Base-by-base conservation (phyloP, 179 eudicot genomes). In the Beta macrorhiza region DNA sequence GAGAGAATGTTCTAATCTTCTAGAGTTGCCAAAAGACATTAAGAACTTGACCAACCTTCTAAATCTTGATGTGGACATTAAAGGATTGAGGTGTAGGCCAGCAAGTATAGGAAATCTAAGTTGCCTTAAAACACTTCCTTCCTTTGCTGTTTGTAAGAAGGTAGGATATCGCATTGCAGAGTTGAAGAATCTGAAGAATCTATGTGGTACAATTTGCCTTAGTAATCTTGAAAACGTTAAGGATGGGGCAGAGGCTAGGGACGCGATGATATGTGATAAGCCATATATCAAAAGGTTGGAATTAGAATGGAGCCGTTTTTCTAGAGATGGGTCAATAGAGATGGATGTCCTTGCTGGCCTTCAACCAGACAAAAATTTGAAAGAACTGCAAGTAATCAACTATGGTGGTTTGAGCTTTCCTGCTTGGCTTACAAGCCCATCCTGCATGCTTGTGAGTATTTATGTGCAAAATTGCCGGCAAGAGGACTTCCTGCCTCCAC, bases 81-180 rank as follows among this genome's bases (percentile, higher is more conserved):
- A 73, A 56, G 64, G 42, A 20, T 49, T 87, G 70, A 32, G 25
- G 17, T 0, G 51, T 45, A 82, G 80, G 83, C 87, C 89, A 4
- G 17, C 75, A 2, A 77, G 68, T 13, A 32, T 87, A 17, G 89
- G 87, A 12, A 84, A 25, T 42, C 76, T 87, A 47, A 76, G 56
- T 52, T 42, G 61, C 67, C 89, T 87, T 59, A 83, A 82, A 68
- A 72, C 82, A 51, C 80, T 87, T 25, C 25, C 70, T 10, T 78
- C 57, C 16, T 87, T 65, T 78, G 61, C 69, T 57, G 85, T 80
- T 65, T 84, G 87, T 47, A 49, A 47, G 49, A 59, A 20, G 12
- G 69, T 59, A 74, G 83, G 71, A 42, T 53, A 52, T 12, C 78
- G 65, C n/a, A 53, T 74, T 55, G 11, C 74, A n/a, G 83, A 81